These are phyloP conservation scores for Botryotinia calthae DNA, from an alignment of 2,329 filamentous ascomycete genomes.

Conservation along the genomic window DNA sequence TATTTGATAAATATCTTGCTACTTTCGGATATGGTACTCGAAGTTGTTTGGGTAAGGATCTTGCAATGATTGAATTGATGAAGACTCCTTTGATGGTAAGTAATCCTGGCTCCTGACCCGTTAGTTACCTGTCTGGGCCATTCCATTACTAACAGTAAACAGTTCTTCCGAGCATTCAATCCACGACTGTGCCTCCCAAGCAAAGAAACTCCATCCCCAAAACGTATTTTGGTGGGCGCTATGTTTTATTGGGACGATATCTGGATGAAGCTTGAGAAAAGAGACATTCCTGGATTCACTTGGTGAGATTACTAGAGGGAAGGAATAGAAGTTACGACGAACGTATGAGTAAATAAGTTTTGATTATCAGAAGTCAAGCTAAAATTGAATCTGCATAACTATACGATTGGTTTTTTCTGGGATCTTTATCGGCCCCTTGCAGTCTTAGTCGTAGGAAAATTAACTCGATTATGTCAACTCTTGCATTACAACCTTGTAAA, in stretches of 20 bases:
- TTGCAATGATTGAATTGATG: conserved; percentile 16
- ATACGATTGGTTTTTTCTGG: background rate
- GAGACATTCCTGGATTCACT: conserved; percentile 3
- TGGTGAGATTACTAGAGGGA: background rate
- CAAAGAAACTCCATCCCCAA: conserved; percentile 15
- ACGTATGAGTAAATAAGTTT: background rate
- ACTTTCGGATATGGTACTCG: conserved; percentile 19
- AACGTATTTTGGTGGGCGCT: conserved; percentile 14
- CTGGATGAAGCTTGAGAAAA: conserved; percentile 16
- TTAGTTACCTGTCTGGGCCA: background rate
- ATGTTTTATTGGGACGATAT: conserved; percentile 19
- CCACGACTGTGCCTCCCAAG: conserved; percentile 7
- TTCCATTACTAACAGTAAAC: background rate
- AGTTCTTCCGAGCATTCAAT: conserved; percentile 19
- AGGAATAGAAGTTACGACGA: background rate
- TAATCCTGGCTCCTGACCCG: background rate
- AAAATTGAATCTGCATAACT: background rate
- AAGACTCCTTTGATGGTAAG: conserved; percentile 19
- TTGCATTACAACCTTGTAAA: background rate
- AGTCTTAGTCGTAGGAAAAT: background rate
- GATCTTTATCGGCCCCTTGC: background rate
- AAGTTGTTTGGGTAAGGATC: conserved; percentile 17
- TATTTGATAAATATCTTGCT: conserved; percentile 18
- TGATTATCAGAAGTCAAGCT: background rate
- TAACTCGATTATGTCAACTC: background rate